Evolutionary conservation across 2,329 filamentous ascomycete genomes (phyloP).

Genomic region (Aulographum hederae): DNA sequence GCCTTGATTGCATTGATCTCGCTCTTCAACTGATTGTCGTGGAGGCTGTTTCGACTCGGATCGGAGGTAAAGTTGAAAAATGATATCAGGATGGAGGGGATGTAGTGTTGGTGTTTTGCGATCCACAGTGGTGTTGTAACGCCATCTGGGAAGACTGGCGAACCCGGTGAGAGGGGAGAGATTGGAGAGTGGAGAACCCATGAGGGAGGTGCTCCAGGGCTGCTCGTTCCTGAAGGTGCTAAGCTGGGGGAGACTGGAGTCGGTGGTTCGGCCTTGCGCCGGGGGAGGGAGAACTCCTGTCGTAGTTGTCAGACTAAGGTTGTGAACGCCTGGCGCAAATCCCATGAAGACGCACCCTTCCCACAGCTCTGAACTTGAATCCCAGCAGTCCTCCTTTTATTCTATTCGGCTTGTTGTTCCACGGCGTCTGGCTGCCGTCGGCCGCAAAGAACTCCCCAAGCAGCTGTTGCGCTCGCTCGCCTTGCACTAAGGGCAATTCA

Average conservation of each 20-base stretch:
- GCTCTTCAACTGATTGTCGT: constrained; percentile 73
- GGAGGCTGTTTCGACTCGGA: constrained; percentile 52
- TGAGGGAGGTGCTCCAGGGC: constrained; percentile 14
- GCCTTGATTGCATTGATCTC: constrained; percentile 67
- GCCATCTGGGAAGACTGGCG: constrained; percentile 75
- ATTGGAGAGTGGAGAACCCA: constrained; percentile 70
- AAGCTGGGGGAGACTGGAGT: too few relatives aligned
- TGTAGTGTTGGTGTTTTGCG: constrained; percentile 67
- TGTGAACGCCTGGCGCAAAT: too few relatives aligned
- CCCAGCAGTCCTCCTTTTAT: too few relatives aligned
- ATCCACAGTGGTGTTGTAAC: constrained; percentile 70
- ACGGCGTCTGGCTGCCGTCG: constrained; percentile 47
- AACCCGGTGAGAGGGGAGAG: constrained; percentile 72
- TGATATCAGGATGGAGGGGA: constrained; percentile 64
- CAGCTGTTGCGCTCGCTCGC: constrained; percentile 45
- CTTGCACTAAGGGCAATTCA: constrained; percentile 48
- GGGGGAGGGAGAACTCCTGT: constrained; percentile 38
- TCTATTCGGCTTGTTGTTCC: too few relatives aligned
- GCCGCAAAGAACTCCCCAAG: constrained; percentile 46
- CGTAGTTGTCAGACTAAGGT: too few relatives aligned
- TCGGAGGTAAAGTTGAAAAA: constrained; percentile 67
- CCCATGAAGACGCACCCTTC: constrained; percentile 67
- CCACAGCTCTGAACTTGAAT: constrained; percentile 56
- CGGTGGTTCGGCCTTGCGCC: constrained; percentile 43
- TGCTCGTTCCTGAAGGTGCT: neutral